These are phyloP conservation scores for Globisporangium radiosum DNA, from an alignment of 352 stramenopile species.

Conservation along the genomic window DNA sequence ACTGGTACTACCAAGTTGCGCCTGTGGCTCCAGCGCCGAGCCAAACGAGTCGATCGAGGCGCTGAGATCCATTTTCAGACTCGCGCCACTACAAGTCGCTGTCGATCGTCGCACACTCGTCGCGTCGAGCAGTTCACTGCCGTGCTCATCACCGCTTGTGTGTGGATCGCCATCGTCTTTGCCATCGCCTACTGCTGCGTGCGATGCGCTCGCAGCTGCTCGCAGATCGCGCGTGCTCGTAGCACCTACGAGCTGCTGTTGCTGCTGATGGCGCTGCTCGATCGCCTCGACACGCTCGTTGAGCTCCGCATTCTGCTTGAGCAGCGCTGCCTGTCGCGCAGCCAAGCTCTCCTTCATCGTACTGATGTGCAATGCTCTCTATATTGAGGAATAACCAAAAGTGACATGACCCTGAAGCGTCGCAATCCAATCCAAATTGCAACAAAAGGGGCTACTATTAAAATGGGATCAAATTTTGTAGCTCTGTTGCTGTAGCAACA, in stretches of 20 bases:
- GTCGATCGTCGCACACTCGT: neutral
- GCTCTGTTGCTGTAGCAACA: constrained; percentile 21
- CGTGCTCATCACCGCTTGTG: neutral
- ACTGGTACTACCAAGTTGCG: neutral
- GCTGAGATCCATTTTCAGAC: constrained; percentile 39
- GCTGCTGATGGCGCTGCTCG: constrained; percentile 49
- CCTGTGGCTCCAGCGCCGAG: constrained; percentile 1
- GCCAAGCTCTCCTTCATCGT: constrained; percentile 59
- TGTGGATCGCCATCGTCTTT: constrained; percentile 5
- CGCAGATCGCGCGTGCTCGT: neutral
- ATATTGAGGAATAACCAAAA: neutral
- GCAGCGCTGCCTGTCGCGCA: constrained; percentile 45
- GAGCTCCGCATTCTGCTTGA: constrained; percentile 54
- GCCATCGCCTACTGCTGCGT: neutral
- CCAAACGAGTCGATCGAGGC: constrained; percentile 47
- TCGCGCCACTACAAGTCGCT: constrained; percentile 2
- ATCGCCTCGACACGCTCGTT: constrained; percentile 64
- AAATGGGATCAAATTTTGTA: no score
- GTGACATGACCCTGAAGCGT: neutral
- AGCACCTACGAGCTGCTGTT: constrained; percentile 23
- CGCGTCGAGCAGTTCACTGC: constrained; percentile 2
- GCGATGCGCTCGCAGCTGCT: no score
- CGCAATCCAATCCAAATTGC: no score
- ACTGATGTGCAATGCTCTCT: neutral
- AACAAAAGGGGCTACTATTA: no score